Conservation (phyloP, 2,329 filamentous ascomycete genomes). For the Aureobasidium lini region DNA sequence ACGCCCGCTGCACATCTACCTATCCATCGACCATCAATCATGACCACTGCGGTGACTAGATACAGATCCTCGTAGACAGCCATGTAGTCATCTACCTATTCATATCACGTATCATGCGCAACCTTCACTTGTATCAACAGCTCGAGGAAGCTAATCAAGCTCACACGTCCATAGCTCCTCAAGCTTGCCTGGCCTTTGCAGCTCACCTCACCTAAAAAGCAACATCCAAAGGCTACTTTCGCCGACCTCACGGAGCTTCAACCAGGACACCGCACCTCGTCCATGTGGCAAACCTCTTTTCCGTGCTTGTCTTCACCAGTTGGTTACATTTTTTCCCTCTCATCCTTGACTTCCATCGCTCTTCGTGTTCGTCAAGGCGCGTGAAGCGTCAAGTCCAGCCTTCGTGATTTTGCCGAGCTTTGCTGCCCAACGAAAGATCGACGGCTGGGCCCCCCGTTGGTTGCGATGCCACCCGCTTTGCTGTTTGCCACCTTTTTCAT, state of each 20-base stretch:
- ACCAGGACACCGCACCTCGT: neutral
- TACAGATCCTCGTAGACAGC: neutral
- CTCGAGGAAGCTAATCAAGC: neutral
- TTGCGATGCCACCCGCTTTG: neutral
- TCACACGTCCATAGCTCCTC: neutral
- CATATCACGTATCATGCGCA: neutral
- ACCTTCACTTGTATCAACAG: neutral
- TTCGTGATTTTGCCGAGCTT: constrained; percentile 1
- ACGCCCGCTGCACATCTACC: neutral
- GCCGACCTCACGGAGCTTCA: constrained; percentile 9
- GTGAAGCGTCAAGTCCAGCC: neutral
- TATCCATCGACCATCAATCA: no score
- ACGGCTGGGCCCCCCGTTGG: neutral
- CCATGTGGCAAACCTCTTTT: neutral
- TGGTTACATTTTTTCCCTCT: neutral
- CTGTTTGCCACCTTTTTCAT: neutral
- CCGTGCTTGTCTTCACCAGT: neutral
- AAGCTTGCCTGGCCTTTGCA: neutral
- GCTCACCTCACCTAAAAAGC: neutral
- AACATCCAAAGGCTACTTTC: neutral
- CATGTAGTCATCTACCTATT: neutral
- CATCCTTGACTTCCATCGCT: neutral
- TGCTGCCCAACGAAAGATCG: constrained; percentile 10
- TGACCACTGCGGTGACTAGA: neutral
- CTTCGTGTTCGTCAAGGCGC: neutral